These are phyloP conservation scores for Candida pseudoviswanathii DNA, from an alignment of 1,139 yeast species.

Conservation along the genomic window DNA sequence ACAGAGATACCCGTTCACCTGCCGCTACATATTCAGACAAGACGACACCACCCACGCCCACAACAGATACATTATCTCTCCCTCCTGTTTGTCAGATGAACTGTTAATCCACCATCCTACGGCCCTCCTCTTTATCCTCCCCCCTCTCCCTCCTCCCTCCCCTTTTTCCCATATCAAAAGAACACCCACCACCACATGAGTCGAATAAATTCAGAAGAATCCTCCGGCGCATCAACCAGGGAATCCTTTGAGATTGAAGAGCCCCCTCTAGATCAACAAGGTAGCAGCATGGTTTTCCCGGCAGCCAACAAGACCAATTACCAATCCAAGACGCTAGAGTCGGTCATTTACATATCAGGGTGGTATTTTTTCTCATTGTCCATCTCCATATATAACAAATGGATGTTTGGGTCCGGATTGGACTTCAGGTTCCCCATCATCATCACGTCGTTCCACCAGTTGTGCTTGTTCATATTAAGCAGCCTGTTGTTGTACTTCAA, in stretches of 20 bases:
- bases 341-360: constrained; percentile 37
- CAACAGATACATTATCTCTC: neutral
- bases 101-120: neutral
- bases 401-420: constrained; percentile 88
- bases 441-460: constrained; percentile 83
- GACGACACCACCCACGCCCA: too few relatives aligned
- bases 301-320: neutral
- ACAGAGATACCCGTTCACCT: too few relatives aligned
- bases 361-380: constrained; percentile 67
- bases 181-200: neutral
- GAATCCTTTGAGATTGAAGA: constrained; percentile 8
- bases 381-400: constrained; percentile 88
- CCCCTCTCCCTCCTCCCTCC: neutral
- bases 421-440: constrained; percentile 82
- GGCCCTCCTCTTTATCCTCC: neutral
- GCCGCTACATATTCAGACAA: too few relatives aligned
- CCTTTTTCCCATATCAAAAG: constrained; percentile 1
- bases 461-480: constrained; percentile 60
- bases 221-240: constrained; percentile 5
- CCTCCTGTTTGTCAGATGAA: neutral
- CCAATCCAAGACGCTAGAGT: constrained; percentile 11
- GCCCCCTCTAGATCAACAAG: neutral
- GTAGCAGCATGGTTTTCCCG: neutral
- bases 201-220: constrained; percentile 3
- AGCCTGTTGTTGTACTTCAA: constrained; percentile 41